phyloP scores from a whole-genome alignment of 2,329 filamentous ascomycete genomes.

The Tolypocladium ophioglossoides region DNA sequence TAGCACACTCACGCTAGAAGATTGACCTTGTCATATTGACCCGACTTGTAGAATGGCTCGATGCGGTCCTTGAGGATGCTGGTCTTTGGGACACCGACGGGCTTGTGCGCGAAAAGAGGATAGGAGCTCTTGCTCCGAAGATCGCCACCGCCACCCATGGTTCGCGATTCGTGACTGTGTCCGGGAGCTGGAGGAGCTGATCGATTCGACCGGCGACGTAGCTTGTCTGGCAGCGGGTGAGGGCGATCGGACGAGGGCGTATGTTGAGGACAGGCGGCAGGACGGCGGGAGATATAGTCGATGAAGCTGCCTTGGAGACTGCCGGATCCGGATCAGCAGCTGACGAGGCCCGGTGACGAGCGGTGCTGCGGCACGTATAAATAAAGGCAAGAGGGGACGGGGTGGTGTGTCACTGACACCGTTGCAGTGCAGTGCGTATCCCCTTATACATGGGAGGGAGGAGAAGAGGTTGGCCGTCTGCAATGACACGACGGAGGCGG shows the following conservation, averaged over 20 bases:
- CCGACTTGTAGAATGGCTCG: constrained; percentile 64
- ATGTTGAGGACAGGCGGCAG: constrained; percentile 14
- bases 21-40: constrained; percentile 70
- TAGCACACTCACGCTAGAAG: constrained; percentile 50
- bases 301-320: constrained; percentile 11
- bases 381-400: background rate
- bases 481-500: background rate
- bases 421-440: constrained; percentile 1
- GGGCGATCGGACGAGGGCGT: constrained; percentile 9
- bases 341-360: constrained; percentile 5
- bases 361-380: background rate
- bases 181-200: constrained; percentile 25
- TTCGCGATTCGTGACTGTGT: constrained; percentile 16
- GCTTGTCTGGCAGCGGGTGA: constrained; percentile 10
- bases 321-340: constrained; percentile 12
- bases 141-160: constrained; percentile 41
- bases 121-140: constrained; percentile 37
- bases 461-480: background rate
- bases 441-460: background rate
- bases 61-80: constrained; percentile 80
- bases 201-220: constrained; percentile 22
- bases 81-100: constrained; percentile 69
- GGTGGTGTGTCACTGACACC: background rate
- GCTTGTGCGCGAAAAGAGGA: constrained; percentile 38
- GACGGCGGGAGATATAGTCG: constrained; percentile 12